Conservation (phyloP, 2,329 filamentous ascomycete genomes). For the Dactylellina drechsleri region DNA sequence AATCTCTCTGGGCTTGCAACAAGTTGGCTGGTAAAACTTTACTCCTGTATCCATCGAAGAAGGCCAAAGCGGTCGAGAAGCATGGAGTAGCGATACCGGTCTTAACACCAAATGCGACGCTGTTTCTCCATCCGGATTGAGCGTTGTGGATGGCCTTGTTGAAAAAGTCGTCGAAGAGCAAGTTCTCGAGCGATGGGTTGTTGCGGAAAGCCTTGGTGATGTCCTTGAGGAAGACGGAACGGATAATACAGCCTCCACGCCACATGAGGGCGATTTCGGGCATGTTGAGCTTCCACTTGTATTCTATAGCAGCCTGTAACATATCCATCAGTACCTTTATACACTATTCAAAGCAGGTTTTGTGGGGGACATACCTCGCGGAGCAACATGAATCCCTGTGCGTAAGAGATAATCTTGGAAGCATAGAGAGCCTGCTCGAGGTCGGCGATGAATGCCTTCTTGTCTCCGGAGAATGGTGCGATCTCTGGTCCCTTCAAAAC, state of each 20-base stretch:
- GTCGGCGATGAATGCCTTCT: conserved; percentile 91
- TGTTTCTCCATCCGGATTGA: conserved; percentile 89
- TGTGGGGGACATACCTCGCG: conserved; percentile 76
- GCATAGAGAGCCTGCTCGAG: conserved; percentile 99
- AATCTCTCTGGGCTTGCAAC: conserved; percentile 98
- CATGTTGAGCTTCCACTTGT: conserved; percentile 99
- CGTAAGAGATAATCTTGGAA: conserved; percentile 99
- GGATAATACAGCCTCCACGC: conserved; percentile 99
- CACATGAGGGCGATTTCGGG: conserved; percentile 99
- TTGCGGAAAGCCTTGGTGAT: conserved; percentile 97
- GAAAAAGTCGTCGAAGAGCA: conserved; percentile 99
- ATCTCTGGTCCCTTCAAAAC: conserved; percentile 81
- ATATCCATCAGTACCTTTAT: background rate
- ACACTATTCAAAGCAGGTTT: too few relatives aligned
- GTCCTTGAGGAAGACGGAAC: conserved; percentile 99
- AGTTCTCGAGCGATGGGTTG: conserved; percentile 94
- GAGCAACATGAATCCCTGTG: conserved; percentile 99
- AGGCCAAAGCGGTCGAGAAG: conserved; percentile 95
- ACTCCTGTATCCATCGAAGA: conserved; percentile 99
- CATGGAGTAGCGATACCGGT: conserved; percentile 95
- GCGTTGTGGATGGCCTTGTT: conserved; percentile 98
- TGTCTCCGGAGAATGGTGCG: conserved; percentile 83
- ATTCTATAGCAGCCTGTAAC: conserved; percentile 90
- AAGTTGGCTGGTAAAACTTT: conserved; percentile 98
- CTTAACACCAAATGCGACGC: conserved; percentile 88